A percentile compares a stretch with the other conserved stretches of the same genome.
Conservation (phyloP, 352 stramenopile genomes). For the Pythium plurisporium region DNA sequence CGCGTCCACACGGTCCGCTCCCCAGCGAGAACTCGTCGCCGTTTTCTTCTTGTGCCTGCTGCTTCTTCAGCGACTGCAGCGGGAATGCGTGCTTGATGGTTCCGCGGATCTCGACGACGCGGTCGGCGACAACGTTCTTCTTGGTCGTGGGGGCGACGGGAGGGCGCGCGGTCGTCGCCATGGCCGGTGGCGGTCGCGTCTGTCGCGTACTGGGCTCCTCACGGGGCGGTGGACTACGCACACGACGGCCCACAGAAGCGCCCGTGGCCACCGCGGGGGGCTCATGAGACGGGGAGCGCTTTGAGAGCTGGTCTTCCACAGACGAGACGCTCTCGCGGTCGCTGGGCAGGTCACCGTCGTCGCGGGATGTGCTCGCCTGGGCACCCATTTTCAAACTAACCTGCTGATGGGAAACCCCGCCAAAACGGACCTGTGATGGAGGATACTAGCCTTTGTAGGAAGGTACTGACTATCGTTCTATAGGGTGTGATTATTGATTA, state of each 20-base stretch:
- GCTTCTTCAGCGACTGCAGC: slow-evolving; percentile 30
- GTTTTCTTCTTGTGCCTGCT: background rate
- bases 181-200: background rate
- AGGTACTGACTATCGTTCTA: background rate
- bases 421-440: slow-evolving; percentile 11
- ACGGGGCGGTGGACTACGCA: no score
- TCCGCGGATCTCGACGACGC: slow-evolving; percentile 25
- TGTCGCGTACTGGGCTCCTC: no score
- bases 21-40: slow-evolving; percentile 44
- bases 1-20: slow-evolving; percentile 47
- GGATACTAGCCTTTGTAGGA: background rate
- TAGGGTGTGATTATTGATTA: slow-evolving; percentile 1
- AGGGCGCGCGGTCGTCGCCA: background rate
- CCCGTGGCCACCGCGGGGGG: background rate
- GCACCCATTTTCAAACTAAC: slow-evolving; percentile 12
- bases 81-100: slow-evolving; percentile 58
- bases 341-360: slow-evolving; percentile 2
- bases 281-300: background rate
- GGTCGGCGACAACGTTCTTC: slow-evolving; percentile 15
- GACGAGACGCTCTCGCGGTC: slow-evolving; percentile 3
- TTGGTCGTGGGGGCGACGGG: slow-evolving; percentile 4
- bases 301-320: background rate
- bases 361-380: slow-evolving; percentile 7
- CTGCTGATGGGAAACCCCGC: slow-evolving; percentile 5
- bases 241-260: background rate